These are phyloP conservation scores for Paramecium sexaurelia DNA, from an alignment of 73 alveolate species.

Conservation along the genomic window DNA sequence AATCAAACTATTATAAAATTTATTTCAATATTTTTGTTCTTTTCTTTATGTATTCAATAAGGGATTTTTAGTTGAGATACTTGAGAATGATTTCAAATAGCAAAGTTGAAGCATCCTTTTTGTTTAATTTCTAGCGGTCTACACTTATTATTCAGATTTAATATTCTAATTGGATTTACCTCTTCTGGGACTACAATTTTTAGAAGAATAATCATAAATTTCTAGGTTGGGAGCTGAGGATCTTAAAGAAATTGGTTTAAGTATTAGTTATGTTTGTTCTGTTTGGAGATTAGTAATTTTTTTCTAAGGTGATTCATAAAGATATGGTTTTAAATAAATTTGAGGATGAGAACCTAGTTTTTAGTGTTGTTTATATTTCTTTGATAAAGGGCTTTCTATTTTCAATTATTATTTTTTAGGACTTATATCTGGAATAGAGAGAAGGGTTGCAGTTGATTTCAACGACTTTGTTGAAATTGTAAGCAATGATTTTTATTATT, in stretches of 20 bases:
- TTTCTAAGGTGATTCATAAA: background rate
- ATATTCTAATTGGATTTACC: background rate
- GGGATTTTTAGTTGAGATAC: background rate
- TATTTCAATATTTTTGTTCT: background rate
- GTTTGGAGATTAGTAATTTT: background rate
- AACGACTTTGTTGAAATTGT: constrained; percentile 13
- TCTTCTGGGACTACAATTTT: background rate
- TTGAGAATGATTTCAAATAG: background rate
- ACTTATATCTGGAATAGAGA: background rate
- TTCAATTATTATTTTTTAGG: background rate
- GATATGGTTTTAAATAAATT: background rate
- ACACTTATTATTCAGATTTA: background rate
- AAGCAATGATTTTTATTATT: background rate
- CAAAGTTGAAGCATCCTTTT: background rate
- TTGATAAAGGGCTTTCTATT: background rate
- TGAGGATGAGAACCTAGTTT: background rate
- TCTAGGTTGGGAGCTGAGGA: background rate
- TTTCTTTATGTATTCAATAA: background rate
- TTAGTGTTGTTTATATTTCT: background rate
- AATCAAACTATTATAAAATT: background rate
- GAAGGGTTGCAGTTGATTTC: background rate
- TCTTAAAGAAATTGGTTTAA: background rate
- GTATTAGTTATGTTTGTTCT: background rate
- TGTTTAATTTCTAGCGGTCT: background rate
- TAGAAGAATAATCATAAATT: background rate